phyloP scores from a whole-genome alignment of 2,329 filamentous ascomycete genomes.

The Diaporthe ilicicola region DNA sequence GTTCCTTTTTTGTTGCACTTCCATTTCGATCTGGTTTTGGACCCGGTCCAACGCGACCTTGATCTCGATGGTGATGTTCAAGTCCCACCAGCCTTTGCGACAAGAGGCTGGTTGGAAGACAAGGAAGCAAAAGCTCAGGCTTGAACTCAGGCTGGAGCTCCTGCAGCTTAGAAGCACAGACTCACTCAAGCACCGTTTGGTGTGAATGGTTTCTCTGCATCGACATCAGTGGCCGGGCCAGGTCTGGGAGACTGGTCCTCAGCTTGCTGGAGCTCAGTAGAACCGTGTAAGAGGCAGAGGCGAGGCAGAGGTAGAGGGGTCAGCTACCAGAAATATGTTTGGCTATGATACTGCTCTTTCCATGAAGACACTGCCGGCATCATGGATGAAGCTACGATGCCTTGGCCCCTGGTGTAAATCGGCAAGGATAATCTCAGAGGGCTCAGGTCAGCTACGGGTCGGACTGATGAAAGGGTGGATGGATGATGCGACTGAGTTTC shows the following conservation, averaged over 20 bases:
- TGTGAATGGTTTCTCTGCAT: neutral
- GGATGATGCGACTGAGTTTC: neutral
- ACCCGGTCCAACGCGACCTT: neutral
- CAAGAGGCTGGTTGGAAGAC: neutral
- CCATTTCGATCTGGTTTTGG: conserved; percentile 35
- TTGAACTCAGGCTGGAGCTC: neutral
- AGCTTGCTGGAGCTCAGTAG: neutral
- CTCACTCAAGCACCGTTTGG: neutral
- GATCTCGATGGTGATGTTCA: neutral
- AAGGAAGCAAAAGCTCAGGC: neutral
- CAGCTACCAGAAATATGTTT: neutral
- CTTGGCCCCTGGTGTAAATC: neutral
- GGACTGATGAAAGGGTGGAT: neutral
- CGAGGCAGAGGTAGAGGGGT: neutral
- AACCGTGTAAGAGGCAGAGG: neutral
- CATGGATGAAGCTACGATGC: conserved; percentile 3
- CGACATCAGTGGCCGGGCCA: neutral
- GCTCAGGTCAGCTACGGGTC: neutral
- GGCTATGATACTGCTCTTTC: neutral
- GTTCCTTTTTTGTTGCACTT: conserved; percentile 44
- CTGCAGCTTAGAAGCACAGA: neutral
- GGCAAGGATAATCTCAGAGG: neutral
- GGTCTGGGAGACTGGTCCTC: neutral
- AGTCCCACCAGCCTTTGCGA: neutral
- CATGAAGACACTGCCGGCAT: neutral